Conservation (phyloP, 176 grass and related monocot genomes). For the Carex scoparia region DNA sequence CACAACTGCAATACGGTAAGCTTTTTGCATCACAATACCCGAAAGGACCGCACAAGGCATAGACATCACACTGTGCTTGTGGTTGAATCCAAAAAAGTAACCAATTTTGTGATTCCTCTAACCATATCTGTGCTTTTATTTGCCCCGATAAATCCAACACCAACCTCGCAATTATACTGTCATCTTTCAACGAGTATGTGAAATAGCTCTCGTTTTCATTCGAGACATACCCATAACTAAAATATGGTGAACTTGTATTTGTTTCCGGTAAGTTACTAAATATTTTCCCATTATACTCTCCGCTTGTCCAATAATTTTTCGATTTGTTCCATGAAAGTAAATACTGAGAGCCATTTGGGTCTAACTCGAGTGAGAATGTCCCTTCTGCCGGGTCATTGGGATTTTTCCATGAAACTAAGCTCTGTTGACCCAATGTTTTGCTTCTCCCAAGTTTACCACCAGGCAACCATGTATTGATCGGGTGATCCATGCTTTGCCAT, state of each 20-base stretch:
- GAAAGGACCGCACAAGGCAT: slow-evolving; percentile 37
- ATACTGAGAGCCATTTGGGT: slow-evolving; percentile 12
- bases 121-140: slow-evolving; percentile 27
- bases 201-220: slow-evolving; percentile 37
- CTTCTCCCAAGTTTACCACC: slow-evolving; percentile 28
- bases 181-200: slow-evolving; percentile 28
- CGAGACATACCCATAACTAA: slow-evolving; percentile 12
- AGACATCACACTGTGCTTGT: slow-evolving; percentile 27
- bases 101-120: slow-evolving; percentile 15
- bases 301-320: slow-evolving; percentile 14
- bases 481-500: slow-evolving; percentile 43
- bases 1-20: slow-evolving; percentile 32
- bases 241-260: slow-evolving; percentile 23
- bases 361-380: slow-evolving; percentile 20
- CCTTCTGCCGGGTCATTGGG: slow-evolving; percentile 28
- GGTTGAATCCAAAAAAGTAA: slow-evolving; percentile 25
- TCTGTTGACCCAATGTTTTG: not conserved
- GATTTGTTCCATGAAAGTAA: slow-evolving; percentile 27
- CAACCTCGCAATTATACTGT: slow-evolving; percentile 25
- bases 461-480: slow-evolving; percentile 36
- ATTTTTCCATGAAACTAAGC: slow-evolving; percentile 18
- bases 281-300: slow-evolving; percentile 26
- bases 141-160: slow-evolving; percentile 36
- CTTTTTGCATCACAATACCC: slow-evolving; percentile 32
- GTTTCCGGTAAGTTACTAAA: slow-evolving; percentile 37